A percentile compares a stretch with the other conserved stretches of the same genome.
Evolutionary conservation across 1,284 basidiomycete genomes (phyloP).

Genomic region (Inonotus obliquus): DNA sequence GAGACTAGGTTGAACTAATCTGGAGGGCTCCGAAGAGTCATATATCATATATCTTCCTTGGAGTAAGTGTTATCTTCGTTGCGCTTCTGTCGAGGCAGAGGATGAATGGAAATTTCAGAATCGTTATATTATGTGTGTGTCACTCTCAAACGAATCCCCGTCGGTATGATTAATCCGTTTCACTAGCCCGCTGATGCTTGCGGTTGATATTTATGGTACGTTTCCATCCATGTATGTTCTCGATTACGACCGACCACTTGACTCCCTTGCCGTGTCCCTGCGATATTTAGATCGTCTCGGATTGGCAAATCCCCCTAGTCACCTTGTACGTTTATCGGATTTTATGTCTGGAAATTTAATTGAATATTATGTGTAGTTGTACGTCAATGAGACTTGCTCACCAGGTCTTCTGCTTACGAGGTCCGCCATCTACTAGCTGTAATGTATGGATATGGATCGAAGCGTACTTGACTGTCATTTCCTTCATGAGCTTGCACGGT

Average conservation of each 20-base stretch:
- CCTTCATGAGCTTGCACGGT: conserved; percentile 21
- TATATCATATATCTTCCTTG: conserved; percentile 17
- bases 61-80: neutral
- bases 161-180: neutral
- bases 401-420: neutral
- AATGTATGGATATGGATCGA: conserved; percentile 19
- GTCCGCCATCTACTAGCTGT: conserved; percentile 5
- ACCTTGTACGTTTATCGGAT: conserved; percentile 2
- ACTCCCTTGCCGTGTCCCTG: neutral
- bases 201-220: conserved; percentile 18
- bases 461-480: conserved; percentile 15
- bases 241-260: neutral
- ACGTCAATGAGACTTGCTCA: neutral
- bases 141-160: neutral
- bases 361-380: conserved; percentile 10
- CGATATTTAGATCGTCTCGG: conserved; percentile 15
- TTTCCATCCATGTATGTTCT: neutral
- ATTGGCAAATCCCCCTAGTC: conserved; percentile 6
- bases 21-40: conserved; percentile 15
- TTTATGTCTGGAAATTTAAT: neutral
- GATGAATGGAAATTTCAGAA: conserved; percentile 3
- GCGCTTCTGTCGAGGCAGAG: neutral
- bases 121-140: conserved; percentile 17
- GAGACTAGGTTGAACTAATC: conserved; percentile 16
- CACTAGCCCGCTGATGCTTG: conserved; percentile 16